Conservation (phyloP, 2,329 filamentous ascomycete species). For the Nigrospora sphaerica region DNA sequence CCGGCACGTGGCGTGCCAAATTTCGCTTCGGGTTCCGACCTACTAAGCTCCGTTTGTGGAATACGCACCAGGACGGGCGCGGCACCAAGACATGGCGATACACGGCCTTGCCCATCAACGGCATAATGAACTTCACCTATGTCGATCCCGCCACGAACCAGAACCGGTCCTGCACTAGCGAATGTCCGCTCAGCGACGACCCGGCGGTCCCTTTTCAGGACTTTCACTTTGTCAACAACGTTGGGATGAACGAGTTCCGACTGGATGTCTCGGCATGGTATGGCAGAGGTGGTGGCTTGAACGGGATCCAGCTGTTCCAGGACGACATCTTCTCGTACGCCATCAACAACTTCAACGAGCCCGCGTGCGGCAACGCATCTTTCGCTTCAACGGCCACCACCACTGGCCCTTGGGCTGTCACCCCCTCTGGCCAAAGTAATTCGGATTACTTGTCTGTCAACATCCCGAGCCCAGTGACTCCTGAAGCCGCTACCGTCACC, state of each 20-base stretch:
- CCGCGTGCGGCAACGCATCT: constrained; percentile 61
- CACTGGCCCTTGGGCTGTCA: constrained; percentile 68
- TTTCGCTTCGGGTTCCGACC: constrained; percentile 83
- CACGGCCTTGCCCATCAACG: constrained; percentile 75
- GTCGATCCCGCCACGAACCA: constrained; percentile 65
- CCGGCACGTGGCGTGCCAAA: constrained; percentile 76
- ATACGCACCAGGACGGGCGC: constrained; percentile 75
- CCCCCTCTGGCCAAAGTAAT: constrained; percentile 60
- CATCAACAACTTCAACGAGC: constrained; percentile 82
- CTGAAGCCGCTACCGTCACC: constrained; percentile 60
- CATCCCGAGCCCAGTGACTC: constrained; percentile 47
- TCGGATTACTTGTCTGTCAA: constrained; percentile 71
- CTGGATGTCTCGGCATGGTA: constrained; percentile 86
- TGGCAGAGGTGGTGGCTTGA: constrained; percentile 74
- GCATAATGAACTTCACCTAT: constrained; percentile 95
- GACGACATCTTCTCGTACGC: constrained; percentile 83
- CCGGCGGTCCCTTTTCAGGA: constrained; percentile 67
- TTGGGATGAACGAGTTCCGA: constrained; percentile 83
- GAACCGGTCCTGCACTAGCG: constrained; percentile 67
- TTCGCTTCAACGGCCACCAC: constrained; percentile 59
- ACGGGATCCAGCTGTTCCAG: constrained; percentile 81
- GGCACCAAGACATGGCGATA: constrained; percentile 87
- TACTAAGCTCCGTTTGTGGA: constrained; percentile 80
- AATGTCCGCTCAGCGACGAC: constrained; percentile 77
- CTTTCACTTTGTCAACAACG: constrained; percentile 79